A percentile compares a stretch with the other conserved stretches of the same genome.
Conservation (phyloP, 2,329 filamentous ascomycete genomes). For the Waltergamsia citrina region DNA sequence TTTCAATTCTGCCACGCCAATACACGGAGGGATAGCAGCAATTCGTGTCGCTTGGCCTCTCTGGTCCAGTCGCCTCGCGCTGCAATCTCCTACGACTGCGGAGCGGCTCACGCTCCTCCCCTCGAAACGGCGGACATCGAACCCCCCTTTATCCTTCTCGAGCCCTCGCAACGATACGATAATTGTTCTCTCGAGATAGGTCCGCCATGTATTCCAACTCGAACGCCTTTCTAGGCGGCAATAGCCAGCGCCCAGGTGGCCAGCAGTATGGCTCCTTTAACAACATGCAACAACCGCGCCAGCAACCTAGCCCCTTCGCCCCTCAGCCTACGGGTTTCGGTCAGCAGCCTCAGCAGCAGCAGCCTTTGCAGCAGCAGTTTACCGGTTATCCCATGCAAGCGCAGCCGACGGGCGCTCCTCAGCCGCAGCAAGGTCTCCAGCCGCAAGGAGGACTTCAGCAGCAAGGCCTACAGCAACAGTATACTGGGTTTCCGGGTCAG, state of each 20-base stretch:
- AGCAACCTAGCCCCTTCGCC: conserved; percentile 45
- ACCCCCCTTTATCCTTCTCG: not conserved
- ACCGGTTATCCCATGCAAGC: conserved; percentile 49
- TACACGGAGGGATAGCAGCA: no score
- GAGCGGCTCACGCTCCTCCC: conserved; percentile 15
- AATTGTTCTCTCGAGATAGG: not conserved
- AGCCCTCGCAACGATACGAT: conserved; percentile 1
- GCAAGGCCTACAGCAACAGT: conserved; percentile 56
- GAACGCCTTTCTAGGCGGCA: conserved; percentile 73
- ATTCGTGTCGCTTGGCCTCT: no score
- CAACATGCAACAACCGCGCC: conserved; percentile 32
- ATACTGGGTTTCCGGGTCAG: conserved; percentile 52
- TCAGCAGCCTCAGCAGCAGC: conserved; percentile 29
- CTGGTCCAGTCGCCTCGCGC: not conserved
- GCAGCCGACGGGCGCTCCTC: conserved; percentile 34
- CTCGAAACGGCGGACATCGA: not conserved
- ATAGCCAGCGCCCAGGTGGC: conserved; percentile 62
- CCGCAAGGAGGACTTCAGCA: conserved; percentile 31
- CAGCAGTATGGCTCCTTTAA: conserved; percentile 45
- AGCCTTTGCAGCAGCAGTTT: conserved; percentile 50
- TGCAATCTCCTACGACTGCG: conserved; percentile 7
- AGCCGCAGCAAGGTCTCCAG: conserved; percentile 54
- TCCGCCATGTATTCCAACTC: conserved; percentile 77
- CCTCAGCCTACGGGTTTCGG: conserved; percentile 52
- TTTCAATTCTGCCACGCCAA: no score